Evolutionary conservation across 495 filamentous ascomycete genomes (phyloP).

Genomic region (Usnea hakonensis): DNA sequence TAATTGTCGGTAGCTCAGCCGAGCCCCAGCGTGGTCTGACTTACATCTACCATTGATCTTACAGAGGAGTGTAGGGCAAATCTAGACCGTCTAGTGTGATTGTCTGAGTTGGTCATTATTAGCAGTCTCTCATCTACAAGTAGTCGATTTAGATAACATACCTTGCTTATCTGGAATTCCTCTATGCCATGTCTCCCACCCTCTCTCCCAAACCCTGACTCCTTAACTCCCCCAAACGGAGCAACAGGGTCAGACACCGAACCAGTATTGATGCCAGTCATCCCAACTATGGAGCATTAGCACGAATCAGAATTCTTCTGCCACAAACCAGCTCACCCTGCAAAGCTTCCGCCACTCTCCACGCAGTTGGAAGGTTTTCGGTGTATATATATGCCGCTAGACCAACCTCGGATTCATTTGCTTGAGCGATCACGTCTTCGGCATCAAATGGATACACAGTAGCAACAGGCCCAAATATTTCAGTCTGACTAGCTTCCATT

Average conservation of each 20-base stretch:
- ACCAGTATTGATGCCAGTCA: slow-evolving; percentile 30
- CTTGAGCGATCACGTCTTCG: slow-evolving; percentile 26
- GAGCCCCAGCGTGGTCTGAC: neutral
- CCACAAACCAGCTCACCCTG: neutral
- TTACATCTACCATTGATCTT: neutral
- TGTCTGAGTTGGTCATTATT: neutral
- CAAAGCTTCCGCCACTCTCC: slow-evolving; percentile 15
- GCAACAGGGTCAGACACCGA: slow-evolving; percentile 28
- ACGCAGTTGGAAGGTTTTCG: slow-evolving; percentile 21
- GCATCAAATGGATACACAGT: slow-evolving; percentile 25
- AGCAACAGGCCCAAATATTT: slow-evolving; percentile 32
- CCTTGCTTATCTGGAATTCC: slow-evolving; percentile 43
- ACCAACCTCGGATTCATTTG: slow-evolving; percentile 29
- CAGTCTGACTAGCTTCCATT: slow-evolving; percentile 31
- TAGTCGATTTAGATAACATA: neutral
- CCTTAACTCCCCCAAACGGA: slow-evolving; percentile 49
- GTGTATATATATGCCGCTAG: slow-evolving; percentile 32
- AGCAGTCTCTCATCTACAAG: neutral
- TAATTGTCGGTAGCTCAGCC: neutral
- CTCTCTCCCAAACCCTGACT: slow-evolving; percentile 48
- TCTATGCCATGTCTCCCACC: slow-evolving; percentile 43
- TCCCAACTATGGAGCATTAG: neutral
- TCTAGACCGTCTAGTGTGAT: neutral
- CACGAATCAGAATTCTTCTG: neutral
- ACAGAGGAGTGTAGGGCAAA: neutral